Evolutionary conservation across 2,329 filamentous ascomycete genomes (phyloP), one percentile per base, ranked within the genome.

Genomic region (Nakataea oryzae): DNA sequence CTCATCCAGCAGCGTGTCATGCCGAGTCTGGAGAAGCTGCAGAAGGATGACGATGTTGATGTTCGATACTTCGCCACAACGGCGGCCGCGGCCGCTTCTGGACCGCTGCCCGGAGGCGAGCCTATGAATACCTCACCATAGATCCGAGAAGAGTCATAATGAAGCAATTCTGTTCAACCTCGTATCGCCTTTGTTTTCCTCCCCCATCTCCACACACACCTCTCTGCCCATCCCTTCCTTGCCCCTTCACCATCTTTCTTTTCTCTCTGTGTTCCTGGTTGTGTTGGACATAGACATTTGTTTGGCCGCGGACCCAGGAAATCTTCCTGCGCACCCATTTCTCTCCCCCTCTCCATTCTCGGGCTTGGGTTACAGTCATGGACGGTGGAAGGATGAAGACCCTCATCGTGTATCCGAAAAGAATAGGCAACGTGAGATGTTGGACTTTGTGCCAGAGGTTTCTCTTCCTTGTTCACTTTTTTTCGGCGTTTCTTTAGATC

Each of bases 21-120:
- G 71, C 93, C 93, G 29, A 93, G 91, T 73, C 79, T 99, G 69
- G 90, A 93, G 80, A 97, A 97, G 81, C 82, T 99, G 71, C 93
- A 97, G 80, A 90, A 93, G 78, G 95, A 99, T 73, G 91, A 96
- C 67, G 95, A 99, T 78, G 93, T 97, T 69, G 95, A 99, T 78
- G 95, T 99, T 71, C 87, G 95, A 75, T 99, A 93, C 81, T 99
- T 96, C 78, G 95, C 95, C 66, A 96, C 92, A 65, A 96, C 91
- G 66, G 93, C 95, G 59, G 88, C 89, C 64, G 86, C 84, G 74
- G 78, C 76, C 60, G 81, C 82, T 63, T 76, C 77, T 59, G 80
- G 79, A 57, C 68, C 72, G 61, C 71, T 73, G 67, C 70, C 74
- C 62, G 76, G 78, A 63, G 81, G 81, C 63, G 83, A 86, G 69